Conservation (phyloP, 345 rosid species). For the Hirschfeldia incana region DNA sequence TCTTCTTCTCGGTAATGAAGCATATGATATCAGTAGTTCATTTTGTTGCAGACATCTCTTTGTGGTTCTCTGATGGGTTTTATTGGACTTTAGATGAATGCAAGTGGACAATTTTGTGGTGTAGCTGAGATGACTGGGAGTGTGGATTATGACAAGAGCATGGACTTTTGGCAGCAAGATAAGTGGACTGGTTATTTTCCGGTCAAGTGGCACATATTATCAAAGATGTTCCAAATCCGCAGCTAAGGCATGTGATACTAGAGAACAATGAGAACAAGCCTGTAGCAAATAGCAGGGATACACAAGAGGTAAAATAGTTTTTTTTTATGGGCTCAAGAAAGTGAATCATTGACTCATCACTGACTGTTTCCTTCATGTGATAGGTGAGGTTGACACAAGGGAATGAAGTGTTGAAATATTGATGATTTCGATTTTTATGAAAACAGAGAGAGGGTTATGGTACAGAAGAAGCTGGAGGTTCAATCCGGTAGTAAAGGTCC, state of each 20-base stretch:
- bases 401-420: constrained; percentile 59
- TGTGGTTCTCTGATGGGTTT: constrained; percentile 1
- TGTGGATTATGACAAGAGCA: constrained; percentile 56
- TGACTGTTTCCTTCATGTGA: background rate
- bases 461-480: constrained; percentile 56
- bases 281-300: constrained; percentile 74
- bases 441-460: constrained; percentile 64
- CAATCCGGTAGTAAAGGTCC: constrained; percentile 30
- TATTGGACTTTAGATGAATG: constrained; percentile 54
- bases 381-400: constrained; percentile 64
- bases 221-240: constrained; percentile 67
- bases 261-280: constrained; percentile 76
- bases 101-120: constrained; percentile 78
- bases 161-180: constrained; percentile 86
- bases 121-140: constrained; percentile 70
- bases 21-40: background rate
- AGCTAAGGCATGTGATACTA: constrained; percentile 58
- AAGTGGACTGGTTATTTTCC: constrained; percentile 73
- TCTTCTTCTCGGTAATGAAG: constrained; percentile 53
- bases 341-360: background rate
- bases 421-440: constrained; percentile 73
- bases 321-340: background rate
- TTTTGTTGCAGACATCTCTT: background rate
- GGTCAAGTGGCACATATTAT: constrained; percentile 74
- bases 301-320: constrained; percentile 57